Conservation (phyloP, 2,329 filamentous ascomycete species). For the Coniochaeta pulveracea region DNA sequence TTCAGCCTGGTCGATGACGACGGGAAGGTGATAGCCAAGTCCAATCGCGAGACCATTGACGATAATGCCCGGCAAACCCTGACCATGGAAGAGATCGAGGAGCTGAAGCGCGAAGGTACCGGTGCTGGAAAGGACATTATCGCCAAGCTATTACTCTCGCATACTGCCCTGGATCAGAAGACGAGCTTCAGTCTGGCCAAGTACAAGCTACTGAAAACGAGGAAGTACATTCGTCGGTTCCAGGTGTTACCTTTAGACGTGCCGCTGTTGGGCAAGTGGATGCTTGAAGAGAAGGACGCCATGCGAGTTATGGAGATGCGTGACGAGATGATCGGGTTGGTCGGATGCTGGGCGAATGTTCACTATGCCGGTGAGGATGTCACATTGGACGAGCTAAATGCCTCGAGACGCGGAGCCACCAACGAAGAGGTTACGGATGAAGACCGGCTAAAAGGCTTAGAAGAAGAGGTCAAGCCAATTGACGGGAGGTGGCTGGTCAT, state of each 20-base stretch:
- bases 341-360: conserved; percentile 84
- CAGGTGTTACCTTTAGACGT: conserved; percentile 77
- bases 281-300: conserved; percentile 71
- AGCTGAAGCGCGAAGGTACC: conserved; percentile 59
- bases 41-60: conserved; percentile 48
- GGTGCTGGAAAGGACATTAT: conserved; percentile 82
- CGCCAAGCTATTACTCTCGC: conserved; percentile 81
- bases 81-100: conserved; percentile 64
- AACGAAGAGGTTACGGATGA: neutral
- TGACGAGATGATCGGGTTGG: conserved; percentile 69
- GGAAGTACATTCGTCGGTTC: conserved; percentile 86
- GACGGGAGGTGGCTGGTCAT: conserved; percentile 62
- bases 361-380: conserved; percentile 49
- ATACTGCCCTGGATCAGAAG: conserved; percentile 86
- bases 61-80: conserved; percentile 62
- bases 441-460: conserved; percentile 4
- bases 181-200: conserved; percentile 89
- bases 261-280: conserved; percentile 60
- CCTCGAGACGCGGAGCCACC: conserved; percentile 4
- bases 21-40: conserved; percentile 39
- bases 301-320: conserved; percentile 74
- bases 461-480: conserved; percentile 12
- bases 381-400: conserved; percentile 12
- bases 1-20: conserved; percentile 34
- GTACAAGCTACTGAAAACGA: conserved; percentile 88